phyloP scores from a whole-genome alignment of 768 basidiomycete genomes.

The Rhizopogon vesiculosus region DNA sequence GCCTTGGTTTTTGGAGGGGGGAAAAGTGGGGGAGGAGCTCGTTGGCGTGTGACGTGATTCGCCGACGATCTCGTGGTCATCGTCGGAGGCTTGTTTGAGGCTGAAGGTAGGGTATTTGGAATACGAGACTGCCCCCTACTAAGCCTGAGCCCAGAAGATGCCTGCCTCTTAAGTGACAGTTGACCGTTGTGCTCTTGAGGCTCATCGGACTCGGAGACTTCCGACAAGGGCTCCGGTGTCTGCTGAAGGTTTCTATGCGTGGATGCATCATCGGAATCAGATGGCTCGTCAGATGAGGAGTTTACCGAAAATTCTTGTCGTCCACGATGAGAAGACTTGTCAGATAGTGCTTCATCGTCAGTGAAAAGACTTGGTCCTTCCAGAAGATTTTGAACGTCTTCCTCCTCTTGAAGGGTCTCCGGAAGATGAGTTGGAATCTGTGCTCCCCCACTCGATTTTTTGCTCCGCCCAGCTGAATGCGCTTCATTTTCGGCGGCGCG shows the following conservation, averaged over 20 bases:
- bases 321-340: not conserved
- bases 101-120: not conserved
- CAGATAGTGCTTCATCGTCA: not conserved
- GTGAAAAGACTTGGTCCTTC: not conserved
- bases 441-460: not conserved
- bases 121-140: not conserved
- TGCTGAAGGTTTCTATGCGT: constrained; percentile 14
- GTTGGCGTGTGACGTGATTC: not conserved
- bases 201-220: not conserved
- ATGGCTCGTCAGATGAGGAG: constrained; percentile 6
- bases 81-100: not conserved
- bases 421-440: not conserved
- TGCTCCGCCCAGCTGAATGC: not conserved
- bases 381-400: constrained; percentile 19
- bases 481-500: not conserved
- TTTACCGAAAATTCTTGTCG: not conserved
- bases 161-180: constrained; percentile 13
- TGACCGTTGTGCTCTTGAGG: constrained; percentile 7
- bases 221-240: not conserved
- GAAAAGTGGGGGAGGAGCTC: not conserved
- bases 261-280: constrained; percentile 26
- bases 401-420: constrained; percentile 14
- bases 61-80: not conserved
- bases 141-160: not conserved
- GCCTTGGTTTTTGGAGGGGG: not conserved